Evolutionary conservation across 257 asterid genomes (phyloP), one percentile per base, ranked within the genome.

Genomic region (Jacaranda copaia): DNA sequence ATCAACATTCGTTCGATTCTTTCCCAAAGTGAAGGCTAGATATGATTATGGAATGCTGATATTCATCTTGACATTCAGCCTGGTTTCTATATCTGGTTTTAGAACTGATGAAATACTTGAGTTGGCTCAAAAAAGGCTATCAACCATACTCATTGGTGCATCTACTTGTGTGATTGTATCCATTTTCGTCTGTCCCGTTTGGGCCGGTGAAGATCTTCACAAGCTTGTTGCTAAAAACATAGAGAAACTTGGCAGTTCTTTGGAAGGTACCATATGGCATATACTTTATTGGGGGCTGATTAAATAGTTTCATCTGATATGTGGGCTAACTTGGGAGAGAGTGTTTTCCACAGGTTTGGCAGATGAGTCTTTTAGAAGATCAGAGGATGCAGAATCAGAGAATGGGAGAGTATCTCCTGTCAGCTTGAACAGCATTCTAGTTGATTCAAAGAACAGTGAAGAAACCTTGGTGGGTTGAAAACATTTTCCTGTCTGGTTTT

Each of bases 141-240:
- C 80, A 19, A 89, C 97, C n/a, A 65, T 87, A 71, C 75, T 89
- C 59, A 82, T 92, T 3, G 97, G 97, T 51, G 95, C 87, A 55
- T 79, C 87, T 13, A 61, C 86, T 59, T 87, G 93, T 63, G 75
- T 89, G 38, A 62, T 85, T 1, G 79, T 90, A 4, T 90, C 91
- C 60, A 83, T 90, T 63, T 65, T 88, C 57, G 64, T 90, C 9
- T 85, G 63, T 18, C 97, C 97, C 5, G 93, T 90, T 1, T 92
- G 97, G 94, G 90, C 97, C 8, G 97, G 97, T 18, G 88, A 87
- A 69, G 97, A 92, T 83, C 97, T 90, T 55, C 95, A 90, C 79
- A 75, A 76, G 8, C 87, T 86, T 1, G 82, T 90, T 3, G 93
- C 95, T 62, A 48, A 59, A 16, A 87, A 89, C 71, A 64, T 90